These are phyloP conservation scores for Helenozyma rhizophorensis DNA, from an alignment of 805 yeast genomes.

Conservation along the genomic window DNA sequence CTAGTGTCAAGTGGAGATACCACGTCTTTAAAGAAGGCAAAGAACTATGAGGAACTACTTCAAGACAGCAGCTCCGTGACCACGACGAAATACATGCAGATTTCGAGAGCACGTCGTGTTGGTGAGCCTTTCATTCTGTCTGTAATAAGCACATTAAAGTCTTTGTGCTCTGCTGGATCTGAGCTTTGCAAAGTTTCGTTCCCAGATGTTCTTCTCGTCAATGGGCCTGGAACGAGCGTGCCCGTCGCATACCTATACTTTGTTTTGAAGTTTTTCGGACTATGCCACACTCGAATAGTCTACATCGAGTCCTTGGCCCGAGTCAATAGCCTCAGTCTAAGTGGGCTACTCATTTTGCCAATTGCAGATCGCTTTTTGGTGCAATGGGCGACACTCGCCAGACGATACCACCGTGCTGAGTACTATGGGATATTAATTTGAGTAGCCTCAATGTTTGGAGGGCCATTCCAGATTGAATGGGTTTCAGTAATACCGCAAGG, in stretches of 20 bases:
- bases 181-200: slow-evolving; percentile 23
- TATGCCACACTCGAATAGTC: slow-evolving; percentile 52
- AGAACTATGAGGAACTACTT: slow-evolving; percentile 27
- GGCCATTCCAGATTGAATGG: no score
- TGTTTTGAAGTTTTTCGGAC: slow-evolving; percentile 43
- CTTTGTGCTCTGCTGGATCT: slow-evolving; percentile 27
- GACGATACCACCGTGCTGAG: slow-evolving; percentile 56
- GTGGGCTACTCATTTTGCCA: slow-evolving; percentile 70
- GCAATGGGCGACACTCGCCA: slow-evolving; percentile 74
- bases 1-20: slow-evolving; percentile 48
- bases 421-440: slow-evolving; percentile 70
- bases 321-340: slow-evolving; percentile 66
- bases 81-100: slow-evolving; percentile 20
- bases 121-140: slow-evolving; percentile 52
- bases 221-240: slow-evolving; percentile 84
- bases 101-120: slow-evolving; percentile 59
- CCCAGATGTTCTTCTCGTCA: slow-evolving; percentile 49
- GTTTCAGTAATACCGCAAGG: no score
- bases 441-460: no score
- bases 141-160: slow-evolving; percentile 38
- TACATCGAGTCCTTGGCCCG: slow-evolving; percentile 88
- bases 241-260: slow-evolving; percentile 61
- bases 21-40: slow-evolving; percentile 41
- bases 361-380: slow-evolving; percentile 76
- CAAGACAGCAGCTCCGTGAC: no score